Conservation (phyloP, 2,329 filamentous ascomycete genomes). For the Arthrobotrys iridis region DNA sequence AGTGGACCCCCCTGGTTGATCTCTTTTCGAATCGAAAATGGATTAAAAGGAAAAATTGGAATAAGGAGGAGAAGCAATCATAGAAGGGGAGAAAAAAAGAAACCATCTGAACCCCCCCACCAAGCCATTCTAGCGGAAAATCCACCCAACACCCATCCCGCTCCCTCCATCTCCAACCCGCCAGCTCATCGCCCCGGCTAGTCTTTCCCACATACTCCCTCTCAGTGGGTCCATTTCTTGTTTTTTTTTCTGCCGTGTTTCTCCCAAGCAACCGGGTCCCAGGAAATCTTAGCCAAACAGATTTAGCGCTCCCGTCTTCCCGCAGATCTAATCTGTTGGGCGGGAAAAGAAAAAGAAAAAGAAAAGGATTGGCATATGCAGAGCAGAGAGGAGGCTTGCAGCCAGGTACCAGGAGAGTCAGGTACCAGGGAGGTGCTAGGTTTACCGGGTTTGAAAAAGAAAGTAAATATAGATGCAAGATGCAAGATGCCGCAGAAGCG, state of each 20-base stretch:
- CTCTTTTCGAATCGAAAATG: constrained; percentile 9
- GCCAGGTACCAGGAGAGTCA: not conserved
- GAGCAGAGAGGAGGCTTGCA: not conserved
- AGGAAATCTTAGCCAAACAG: not conserved
- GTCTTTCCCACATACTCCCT: constrained; percentile 37
- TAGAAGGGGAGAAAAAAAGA: constrained; percentile 40
- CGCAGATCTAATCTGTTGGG: constrained; percentile 43
- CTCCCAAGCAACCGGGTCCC: not conserved
- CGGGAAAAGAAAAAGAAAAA: not conserved
- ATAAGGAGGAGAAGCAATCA: not conserved
- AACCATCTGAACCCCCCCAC: not conserved
- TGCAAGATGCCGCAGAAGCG: constrained; percentile 36
- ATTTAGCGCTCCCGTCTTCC: constrained; percentile 47
- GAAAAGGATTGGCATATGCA: not conserved
- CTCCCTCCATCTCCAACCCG: constrained; percentile 15
- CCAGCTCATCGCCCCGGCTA: constrained; percentile 48
- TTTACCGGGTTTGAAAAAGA: constrained; percentile 9
- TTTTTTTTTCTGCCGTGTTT: not conserved
- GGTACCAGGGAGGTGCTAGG: not conserved
- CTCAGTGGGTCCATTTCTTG: constrained; percentile 30
- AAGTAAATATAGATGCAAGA: constrained; percentile 21
- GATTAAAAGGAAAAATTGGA: not conserved
- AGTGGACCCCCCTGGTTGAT: not conserved
- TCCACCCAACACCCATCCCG: not conserved
- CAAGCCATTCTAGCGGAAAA: constrained; percentile 24